Base-by-base conservation (phyloP, 441 rosid genomes). In the Erysimum cheiri region DNA sequence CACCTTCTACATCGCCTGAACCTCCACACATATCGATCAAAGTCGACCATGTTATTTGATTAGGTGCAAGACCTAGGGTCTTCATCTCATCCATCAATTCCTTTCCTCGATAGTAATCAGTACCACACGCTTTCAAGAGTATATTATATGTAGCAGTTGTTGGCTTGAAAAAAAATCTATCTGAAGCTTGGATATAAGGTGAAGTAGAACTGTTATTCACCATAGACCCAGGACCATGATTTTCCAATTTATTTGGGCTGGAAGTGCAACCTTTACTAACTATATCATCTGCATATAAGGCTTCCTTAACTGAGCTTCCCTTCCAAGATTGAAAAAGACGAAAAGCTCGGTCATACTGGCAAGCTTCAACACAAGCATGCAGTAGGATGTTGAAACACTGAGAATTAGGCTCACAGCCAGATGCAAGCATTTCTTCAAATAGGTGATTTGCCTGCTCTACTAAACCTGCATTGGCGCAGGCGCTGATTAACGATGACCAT, bases 401-500 rank as follows among this genome's bases (percentile, higher is more conserved):
- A 72, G 94, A 78, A 76, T 88, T 92, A 53, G 97, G 98, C 76
- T 84, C 84, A 78, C 89, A 90, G 31, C 96, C 97, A 82, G 94
- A 75, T 62, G 71, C 80, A 84, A 88, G 81, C 99, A 90, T 92
- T 79, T 92, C 96, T 72, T 88, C 89, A 61, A 90, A 88, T 74
- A 92, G 73, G 61, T 84, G 85, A 76, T 84, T 84, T 67, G 96
- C 90, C 78, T 82, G 86, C 81, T 91, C 97, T 37, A 90, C 96
- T 69, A 88, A 83, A 53, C 99, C 98, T 24, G 89, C 92, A 76
- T 87, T 90, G 67, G 94, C 96, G 79, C 94, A 90, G 35, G 98
- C 96, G 81, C 93, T 88, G 80, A 94, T 87, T 88, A 94, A 75
- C 1, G 99, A 85, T 28, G 99, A 92, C 99, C 99, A 92, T 29